Percentiles rank a stretch among this genome's conserved stretches.
phyloP scores from a whole-genome alignment of 2,329 filamentous ascomycete genomes.

The Elsinoe necatrix region DNA sequence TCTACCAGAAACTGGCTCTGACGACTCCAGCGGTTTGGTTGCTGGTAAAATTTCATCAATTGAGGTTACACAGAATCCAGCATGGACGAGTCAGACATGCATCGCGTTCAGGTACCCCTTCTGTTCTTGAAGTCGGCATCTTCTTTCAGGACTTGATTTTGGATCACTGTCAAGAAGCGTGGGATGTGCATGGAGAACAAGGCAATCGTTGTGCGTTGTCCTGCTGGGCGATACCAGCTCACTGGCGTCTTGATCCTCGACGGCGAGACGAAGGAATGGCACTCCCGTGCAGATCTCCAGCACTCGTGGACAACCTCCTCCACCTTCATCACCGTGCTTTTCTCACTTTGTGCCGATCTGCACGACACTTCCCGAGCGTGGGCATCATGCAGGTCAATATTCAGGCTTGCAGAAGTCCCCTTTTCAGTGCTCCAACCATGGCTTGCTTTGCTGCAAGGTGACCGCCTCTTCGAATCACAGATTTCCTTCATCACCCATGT shows the following conservation, averaged over 20 bases:
- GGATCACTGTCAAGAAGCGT: neutral
- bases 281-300: constrained; percentile 11
- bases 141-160: neutral
- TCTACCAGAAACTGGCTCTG: neutral
- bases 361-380: neutral
- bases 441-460: neutral
- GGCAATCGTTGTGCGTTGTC: neutral
- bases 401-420: neutral
- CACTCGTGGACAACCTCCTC: neutral
- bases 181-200: neutral
- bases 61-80: neutral
- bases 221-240: neutral
- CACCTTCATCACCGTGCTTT: neutral
- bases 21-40: constrained; percentile 8
- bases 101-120: neutral
- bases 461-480: neutral
- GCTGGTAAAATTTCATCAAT: constrained; percentile 2
- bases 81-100: neutral
- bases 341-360: constrained; percentile 5
- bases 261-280: neutral
- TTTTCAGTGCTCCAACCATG: constrained; percentile 2
- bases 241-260: neutral
- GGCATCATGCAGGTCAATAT: neutral
- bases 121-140: neutral
- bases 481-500: neutral